phyloP scores from a whole-genome alignment of 805 yeast species.

The Metschnikowia cerradonensis region DNA sequence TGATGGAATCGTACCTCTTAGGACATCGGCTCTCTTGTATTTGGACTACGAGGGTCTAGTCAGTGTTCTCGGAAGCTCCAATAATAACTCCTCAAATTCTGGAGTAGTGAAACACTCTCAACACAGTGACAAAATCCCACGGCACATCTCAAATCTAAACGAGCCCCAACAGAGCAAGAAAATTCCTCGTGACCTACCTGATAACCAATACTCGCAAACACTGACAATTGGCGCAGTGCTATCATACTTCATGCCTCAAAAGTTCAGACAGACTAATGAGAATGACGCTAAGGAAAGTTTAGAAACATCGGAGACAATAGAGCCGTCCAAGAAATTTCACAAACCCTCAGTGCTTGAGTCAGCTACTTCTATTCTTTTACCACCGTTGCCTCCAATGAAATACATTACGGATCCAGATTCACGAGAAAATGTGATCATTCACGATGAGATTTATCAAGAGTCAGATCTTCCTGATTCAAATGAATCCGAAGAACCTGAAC shows the following conservation, averaged over 20 bases:
- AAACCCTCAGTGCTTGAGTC: constrained; percentile 74
- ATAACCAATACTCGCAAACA: constrained; percentile 15
- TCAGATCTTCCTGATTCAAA: constrained; percentile 39
- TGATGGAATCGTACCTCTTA: constrained; percentile 93
- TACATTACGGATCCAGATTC: constrained; percentile 65
- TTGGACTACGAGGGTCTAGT: constrained; percentile 73
- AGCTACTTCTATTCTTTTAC: constrained; percentile 70
- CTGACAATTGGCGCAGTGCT: constrained; percentile 35
- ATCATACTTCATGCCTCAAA: constrained; percentile 41
- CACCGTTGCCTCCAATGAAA: constrained; percentile 71
- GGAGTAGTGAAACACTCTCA: constrained; percentile 1
- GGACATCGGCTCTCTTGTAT: constrained; percentile 83
- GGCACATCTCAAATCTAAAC: neutral
- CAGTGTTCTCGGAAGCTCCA: constrained; percentile 3
- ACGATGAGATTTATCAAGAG: constrained; percentile 72
- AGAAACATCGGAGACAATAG: neutral
- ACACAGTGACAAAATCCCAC: neutral
- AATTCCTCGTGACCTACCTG: constrained; percentile 20
- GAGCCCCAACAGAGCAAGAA: constrained; percentile 5
- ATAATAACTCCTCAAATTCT: neutral
- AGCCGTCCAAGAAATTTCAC: constrained; percentile 39
- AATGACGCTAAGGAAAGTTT: constrained; percentile 5
- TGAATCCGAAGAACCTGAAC: neutral
- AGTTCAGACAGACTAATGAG: constrained; percentile 20
- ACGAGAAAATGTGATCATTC: constrained; percentile 68